Evolutionary conservation across 2,329 filamentous ascomycete species (phyloP), one percentile per base, ranked within the genome.

Genomic region (Chaetomiaceae sp.): DNA sequence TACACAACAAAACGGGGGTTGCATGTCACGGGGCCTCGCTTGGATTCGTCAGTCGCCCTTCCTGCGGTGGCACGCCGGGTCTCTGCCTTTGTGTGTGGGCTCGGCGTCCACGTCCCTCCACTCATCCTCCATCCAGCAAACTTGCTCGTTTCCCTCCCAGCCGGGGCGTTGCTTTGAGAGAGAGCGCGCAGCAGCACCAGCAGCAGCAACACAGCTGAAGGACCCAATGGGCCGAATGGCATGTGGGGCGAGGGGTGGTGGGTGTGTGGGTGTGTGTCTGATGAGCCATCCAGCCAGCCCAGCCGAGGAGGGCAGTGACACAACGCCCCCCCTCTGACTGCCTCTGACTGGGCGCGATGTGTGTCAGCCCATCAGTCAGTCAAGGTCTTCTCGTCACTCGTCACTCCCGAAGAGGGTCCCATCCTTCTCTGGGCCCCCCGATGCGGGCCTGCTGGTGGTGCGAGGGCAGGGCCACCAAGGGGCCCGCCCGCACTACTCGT

Each of bases 351-450:
- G 42, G 43, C 44, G 43, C 27, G 46, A n/a, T n/a, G 64, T 72
- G 71, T 71, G 71, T 74, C 69, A 73, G 70, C 71, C 66, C 62
- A n/a, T n/a, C n/a, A n/a, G n/a, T n/a, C n/a, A 68, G 22, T 24
- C 22, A 24, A 5, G 9, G 47, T 65, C 68, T 66, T 67, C 65
- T 62, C 63, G 65, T 71, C 68, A 70, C 67, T 24, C 9, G 6
- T 24, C 22, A 9, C 22, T 24, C 22, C 22, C 5, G 22, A n/a
- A n/a, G n/a, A n/a, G n/a, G n/a, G n/a, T n/a, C 59, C 58, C 56
- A 54, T 50, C 56, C 51, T 57, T 55, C 57, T 55, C 22, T 58
- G 53, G 51, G 53, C n/a, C n/a, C n/a, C n/a, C n/a, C n/a, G 42
- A 47, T 37, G 45, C 42, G 29, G 30, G 22, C 43, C 41, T 27